A percentile compares a stretch with the other conserved stretches of the same genome.
These are phyloP conservation scores for Ustanciosporium gigantosporum DNA, from an alignment of 1,284 basidiomycete genomes.

Conservation along the genomic window DNA sequence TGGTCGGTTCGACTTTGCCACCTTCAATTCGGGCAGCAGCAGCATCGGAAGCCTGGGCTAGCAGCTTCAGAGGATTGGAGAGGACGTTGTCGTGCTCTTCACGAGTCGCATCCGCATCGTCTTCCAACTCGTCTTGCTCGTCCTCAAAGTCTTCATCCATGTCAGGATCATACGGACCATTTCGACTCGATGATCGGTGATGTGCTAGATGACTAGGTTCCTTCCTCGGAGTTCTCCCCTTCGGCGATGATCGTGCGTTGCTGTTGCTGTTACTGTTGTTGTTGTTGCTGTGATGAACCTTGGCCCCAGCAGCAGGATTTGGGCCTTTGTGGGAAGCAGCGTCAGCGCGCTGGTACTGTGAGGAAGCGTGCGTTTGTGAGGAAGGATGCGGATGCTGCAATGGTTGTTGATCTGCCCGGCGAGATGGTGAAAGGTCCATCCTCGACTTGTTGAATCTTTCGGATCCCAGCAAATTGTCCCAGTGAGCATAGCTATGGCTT, in stretches of 20 bases:
- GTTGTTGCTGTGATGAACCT: background rate
- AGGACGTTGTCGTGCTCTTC: constrained; percentile 46
- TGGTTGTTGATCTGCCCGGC: constrained; percentile 10
- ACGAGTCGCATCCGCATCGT: constrained; percentile 34
- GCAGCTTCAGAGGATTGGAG: constrained; percentile 46
- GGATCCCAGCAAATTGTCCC: constrained; percentile 31
- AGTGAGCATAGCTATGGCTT: constrained; percentile 33
- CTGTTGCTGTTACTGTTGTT: constrained; percentile 1
- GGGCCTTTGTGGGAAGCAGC: no score
- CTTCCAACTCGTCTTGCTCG: constrained; percentile 49
- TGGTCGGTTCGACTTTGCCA: constrained; percentile 25
- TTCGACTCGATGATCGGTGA: constrained; percentile 19
- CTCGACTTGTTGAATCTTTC: constrained; percentile 17
- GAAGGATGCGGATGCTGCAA: no score
- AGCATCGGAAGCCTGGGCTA: constrained; percentile 49
- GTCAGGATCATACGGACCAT: constrained; percentile 22
- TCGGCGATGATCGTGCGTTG: constrained; percentile 9
- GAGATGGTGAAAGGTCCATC: constrained; percentile 24
- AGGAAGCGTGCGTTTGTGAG: no score
- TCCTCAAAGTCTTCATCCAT: constrained; percentile 40
- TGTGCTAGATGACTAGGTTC: constrained; percentile 6
- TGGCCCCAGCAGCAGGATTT: no score
- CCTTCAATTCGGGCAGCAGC: constrained; percentile 37
- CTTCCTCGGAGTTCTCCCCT: constrained; percentile 16
- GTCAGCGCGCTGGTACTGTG: no score